These are phyloP conservation scores for Talaromyces adpressus DNA, from an alignment of 495 filamentous ascomycete species.

Conservation along the genomic window DNA sequence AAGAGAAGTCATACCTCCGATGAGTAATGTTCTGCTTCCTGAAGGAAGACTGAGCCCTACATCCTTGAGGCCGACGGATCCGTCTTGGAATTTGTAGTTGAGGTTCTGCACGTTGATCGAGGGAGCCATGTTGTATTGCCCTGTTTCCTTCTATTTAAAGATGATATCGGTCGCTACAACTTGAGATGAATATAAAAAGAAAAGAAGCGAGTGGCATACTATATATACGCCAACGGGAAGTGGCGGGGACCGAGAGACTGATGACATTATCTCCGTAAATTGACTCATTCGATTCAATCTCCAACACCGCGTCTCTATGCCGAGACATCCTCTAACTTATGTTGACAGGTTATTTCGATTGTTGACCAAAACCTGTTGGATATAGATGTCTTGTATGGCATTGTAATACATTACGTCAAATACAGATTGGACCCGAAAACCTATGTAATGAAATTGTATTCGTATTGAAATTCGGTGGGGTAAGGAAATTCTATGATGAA, in stretches of 20 bases:
- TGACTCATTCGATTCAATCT: background rate
- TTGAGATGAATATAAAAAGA: background rate
- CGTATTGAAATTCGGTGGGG: background rate
- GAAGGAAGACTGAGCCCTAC: conserved; percentile 71
- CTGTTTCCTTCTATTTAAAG: background rate
- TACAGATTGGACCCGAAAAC: background rate
- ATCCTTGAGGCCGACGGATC: conserved; percentile 60
- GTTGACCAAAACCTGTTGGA: background rate
- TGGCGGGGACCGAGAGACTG: background rate
- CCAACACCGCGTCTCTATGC: background rate
- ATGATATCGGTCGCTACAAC: background rate
- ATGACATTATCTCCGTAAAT: background rate
- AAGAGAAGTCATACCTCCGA: conserved; percentile 56
- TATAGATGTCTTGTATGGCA: background rate
- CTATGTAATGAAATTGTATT: background rate
- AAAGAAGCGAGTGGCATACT: background rate
- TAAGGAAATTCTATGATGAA: background rate
- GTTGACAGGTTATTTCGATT: background rate
- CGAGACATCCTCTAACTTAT: background rate
- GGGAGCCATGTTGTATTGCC: conserved; percentile 20
- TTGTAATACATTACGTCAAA: background rate
- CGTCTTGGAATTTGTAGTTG: conserved; percentile 84
- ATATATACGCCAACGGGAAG: background rate
- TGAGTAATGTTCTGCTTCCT: conserved; percentile 80
- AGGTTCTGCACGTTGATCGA: conserved; percentile 66